phyloP scores from a whole-genome alignment of 2,329 filamentous ascomycete genomes.

The Penicillium frequentans region DNA sequence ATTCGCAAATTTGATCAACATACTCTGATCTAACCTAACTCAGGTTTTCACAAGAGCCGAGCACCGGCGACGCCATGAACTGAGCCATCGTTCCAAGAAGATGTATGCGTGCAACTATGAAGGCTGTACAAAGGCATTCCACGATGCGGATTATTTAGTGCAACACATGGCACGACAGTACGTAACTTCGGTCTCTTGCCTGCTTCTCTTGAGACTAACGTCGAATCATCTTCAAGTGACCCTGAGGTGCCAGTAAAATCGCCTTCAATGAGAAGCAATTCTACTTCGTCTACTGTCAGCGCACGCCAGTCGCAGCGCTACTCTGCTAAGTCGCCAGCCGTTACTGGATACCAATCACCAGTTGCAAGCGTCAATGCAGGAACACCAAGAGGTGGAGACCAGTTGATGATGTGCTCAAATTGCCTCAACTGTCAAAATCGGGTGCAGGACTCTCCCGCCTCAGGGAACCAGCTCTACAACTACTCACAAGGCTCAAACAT shows the following conservation, averaged over 20 bases:
- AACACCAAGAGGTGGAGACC: not conserved
- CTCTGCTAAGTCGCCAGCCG: not conserved
- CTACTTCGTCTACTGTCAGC: constrained; percentile 3
- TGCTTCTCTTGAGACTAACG: not conserved
- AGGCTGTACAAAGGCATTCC: constrained; percentile 49
- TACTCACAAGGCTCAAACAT: not conserved
- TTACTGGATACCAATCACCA: constrained; percentile 1
- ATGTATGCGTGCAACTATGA: constrained; percentile 42
- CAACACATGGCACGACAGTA: constrained; percentile 52
- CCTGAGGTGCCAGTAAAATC: not conserved
- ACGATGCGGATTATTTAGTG: constrained; percentile 48
- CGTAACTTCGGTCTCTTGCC: constrained; percentile 15
- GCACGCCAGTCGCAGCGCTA: not conserved
- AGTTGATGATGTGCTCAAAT: not conserved
- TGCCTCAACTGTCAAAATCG: constrained; percentile 4
- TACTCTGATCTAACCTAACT: not conserved
- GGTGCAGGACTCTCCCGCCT: not conserved
- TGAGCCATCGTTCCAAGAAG: constrained; percentile 50
- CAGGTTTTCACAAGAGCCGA: constrained; percentile 53
- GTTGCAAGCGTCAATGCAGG: not conserved
- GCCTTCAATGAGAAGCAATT: constrained; percentile 4
- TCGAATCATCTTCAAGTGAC: not conserved
- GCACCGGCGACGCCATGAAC: constrained; percentile 48
- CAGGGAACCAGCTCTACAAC: not conserved
- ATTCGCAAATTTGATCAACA: not conserved